Conservation (phyloP, 306 rosid species). For the Rosa chinensis region DNA sequence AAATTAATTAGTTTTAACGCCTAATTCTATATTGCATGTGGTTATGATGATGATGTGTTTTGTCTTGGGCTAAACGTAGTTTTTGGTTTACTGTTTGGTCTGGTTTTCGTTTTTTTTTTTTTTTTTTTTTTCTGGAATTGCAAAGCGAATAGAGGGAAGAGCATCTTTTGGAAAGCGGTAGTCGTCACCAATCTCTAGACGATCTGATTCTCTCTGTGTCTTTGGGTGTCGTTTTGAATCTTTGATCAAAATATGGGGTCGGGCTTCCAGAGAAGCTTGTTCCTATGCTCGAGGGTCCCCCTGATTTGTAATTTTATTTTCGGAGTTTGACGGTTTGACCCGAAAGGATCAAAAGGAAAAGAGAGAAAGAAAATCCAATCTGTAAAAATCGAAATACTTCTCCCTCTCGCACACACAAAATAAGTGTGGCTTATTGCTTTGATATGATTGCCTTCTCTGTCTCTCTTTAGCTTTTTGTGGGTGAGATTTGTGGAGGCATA, state of each 20-base stretch:
- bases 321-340: slow-evolving; percentile 25
- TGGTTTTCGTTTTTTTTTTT: not conserved
- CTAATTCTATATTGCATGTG: slow-evolving; percentile 32
- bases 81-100: slow-evolving; percentile 15
- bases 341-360: not conserved
- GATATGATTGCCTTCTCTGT: slow-evolving; percentile 13
- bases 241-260: slow-evolving; percentile 37
- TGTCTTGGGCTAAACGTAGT: slow-evolving; percentile 60
- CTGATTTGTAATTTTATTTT: not conserved
- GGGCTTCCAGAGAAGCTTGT: slow-evolving; percentile 32
- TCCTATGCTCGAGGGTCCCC: slow-evolving; percentile 24
- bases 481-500: not conserved
- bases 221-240: slow-evolving; percentile 32
- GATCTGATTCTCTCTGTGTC: slow-evolving; percentile 41
- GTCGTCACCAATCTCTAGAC: slow-evolving; percentile 66
- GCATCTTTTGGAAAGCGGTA: slow-evolving; percentile 95
- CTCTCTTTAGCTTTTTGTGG: not conserved
- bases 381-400: not conserved
- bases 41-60: slow-evolving; percentile 23
- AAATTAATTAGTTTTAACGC: not conserved
- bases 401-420: slow-evolving; percentile 5
- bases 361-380: not conserved
- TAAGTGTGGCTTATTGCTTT: not conserved
- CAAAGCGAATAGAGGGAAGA: slow-evolving; percentile 49
- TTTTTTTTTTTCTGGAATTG: slow-evolving; percentile 10